Conservation (phyloP, 140 eudicot genomes). For the Anethum foeniculum region DNA sequence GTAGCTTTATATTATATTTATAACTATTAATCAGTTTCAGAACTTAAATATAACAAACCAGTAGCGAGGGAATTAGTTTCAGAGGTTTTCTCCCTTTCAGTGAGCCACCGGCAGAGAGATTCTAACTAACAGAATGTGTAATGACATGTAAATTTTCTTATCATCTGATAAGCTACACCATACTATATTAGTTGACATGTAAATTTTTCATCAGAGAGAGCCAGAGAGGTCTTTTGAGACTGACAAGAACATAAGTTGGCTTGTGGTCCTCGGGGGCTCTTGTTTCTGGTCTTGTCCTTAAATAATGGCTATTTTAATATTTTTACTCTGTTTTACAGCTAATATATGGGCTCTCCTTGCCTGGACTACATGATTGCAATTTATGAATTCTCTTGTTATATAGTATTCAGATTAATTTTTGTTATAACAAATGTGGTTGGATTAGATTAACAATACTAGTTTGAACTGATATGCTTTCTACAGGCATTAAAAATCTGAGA, state of each 20-base stretch:
- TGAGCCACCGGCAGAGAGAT: neutral
- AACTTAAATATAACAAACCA: too few relatives aligned
- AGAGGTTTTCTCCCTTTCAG: neutral
- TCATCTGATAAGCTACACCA: too few relatives aligned
- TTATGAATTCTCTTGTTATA: neutral
- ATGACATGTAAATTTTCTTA: neutral
- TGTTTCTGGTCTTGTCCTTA: neutral
- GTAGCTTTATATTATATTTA: too few relatives aligned
- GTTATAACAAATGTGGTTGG: neutral
- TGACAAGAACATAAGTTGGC: neutral
- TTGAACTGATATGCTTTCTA: neutral
- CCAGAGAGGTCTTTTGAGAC: neutral
- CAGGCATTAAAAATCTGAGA: too few relatives aligned
- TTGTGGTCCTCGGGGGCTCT: constrained; percentile 3
- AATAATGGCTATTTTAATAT: neutral
- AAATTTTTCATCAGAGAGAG: neutral
- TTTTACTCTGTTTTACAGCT: neutral
- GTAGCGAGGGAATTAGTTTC: too few relatives aligned
- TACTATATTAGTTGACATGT: too few relatives aligned
- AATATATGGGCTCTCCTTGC: neutral
- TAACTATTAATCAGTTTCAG: too few relatives aligned
- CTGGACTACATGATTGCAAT: neutral
- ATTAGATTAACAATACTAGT: neutral
- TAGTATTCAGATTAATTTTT: neutral
- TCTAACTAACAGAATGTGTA: neutral